These are phyloP conservation scores for Aspergillus sp. DNA, from an alignment of 2,329 filamentous ascomycete species.

Conservation along the genomic window DNA sequence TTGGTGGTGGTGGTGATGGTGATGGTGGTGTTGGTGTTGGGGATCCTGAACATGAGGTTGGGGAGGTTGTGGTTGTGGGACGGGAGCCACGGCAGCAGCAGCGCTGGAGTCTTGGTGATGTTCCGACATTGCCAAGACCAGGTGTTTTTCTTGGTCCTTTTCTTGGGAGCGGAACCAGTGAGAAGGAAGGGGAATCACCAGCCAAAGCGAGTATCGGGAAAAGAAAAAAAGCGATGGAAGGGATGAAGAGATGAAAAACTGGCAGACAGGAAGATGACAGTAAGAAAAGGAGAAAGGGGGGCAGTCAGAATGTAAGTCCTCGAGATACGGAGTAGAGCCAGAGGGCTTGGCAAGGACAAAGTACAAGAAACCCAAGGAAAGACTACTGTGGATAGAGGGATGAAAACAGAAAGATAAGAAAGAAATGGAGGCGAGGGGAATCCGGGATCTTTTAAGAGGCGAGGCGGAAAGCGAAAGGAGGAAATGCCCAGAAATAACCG, in stretches of 20 bases:
- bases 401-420: constrained; percentile 4
- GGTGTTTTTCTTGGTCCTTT: constrained; percentile 21
- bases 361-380: not conserved
- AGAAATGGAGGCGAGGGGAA: constrained; percentile 7
- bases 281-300: constrained; percentile 7
- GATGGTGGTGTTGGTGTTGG: not conserved
- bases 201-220: not conserved
- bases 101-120: constrained; percentile 20
- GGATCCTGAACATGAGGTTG: no score
- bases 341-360: constrained; percentile 1
- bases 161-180: constrained; percentile 23
- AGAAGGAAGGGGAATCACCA: constrained; percentile 2
- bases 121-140: constrained; percentile 37
- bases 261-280: constrained; percentile 6
- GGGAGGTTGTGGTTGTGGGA: no score
- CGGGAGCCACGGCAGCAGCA: not conserved
- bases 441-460: no score
- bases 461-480: constrained; percentile 1
- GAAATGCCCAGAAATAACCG: constrained; percentile 30
- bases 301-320: not conserved
- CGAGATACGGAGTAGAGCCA: no score
- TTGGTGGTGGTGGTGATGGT: constrained; percentile 8
- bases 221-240: constrained; percentile 1
- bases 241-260: not conserved
- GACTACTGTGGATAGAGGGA: not conserved